These are phyloP conservation scores for Fusarium cicatricum DNA, from an alignment of 2,329 filamentous ascomycete genomes.

Conservation along the genomic window DNA sequence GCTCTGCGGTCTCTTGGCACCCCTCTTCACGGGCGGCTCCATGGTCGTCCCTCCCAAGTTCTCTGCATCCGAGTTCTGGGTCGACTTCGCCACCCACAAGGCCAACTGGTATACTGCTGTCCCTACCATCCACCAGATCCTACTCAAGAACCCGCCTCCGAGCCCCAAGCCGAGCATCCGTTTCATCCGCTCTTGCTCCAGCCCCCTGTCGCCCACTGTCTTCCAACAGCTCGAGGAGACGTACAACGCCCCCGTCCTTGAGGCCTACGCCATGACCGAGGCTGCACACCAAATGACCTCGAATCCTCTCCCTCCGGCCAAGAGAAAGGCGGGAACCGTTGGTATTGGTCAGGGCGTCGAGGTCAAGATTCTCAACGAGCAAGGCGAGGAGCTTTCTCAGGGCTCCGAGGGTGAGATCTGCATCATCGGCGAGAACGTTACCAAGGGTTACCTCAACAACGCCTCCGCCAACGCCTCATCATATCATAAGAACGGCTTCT, in stretches of 20 bases:
- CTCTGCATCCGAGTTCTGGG: slow-evolving; percentile 85
- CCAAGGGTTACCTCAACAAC: slow-evolving; percentile 87
- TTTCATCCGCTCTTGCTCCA: slow-evolving; percentile 89
- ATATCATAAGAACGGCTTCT: slow-evolving; percentile 80
- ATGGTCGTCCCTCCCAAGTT: slow-evolving; percentile 82
- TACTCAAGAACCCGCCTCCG: slow-evolving; percentile 77
- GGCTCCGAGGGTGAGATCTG: slow-evolving; percentile 83
- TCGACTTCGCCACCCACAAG: slow-evolving; percentile 74
- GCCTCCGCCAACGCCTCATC: slow-evolving; percentile 75
- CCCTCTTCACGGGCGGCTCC: slow-evolving; percentile 78
- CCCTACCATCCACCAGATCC: slow-evolving; percentile 91
- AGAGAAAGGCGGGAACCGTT: slow-evolving; percentile 82
- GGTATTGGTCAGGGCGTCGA: slow-evolving; percentile 86
- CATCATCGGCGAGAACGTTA: slow-evolving; percentile 84
- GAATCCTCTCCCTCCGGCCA: slow-evolving; percentile 73
- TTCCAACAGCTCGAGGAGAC: slow-evolving; percentile 81
- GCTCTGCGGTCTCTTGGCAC: slow-evolving; percentile 81
- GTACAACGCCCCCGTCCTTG: slow-evolving; percentile 81
- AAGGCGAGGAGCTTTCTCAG: slow-evolving; percentile 72
- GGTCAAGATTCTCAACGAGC: slow-evolving; percentile 76
- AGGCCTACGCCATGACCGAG: slow-evolving; percentile 94
- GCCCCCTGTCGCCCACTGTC: slow-evolving; percentile 80
- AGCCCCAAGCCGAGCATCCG: slow-evolving; percentile 75
- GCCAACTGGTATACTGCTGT: slow-evolving; percentile 95
- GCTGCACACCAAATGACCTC: slow-evolving; percentile 87